These are phyloP conservation scores for Populus nigra DNA, from an alignment of 345 rosid species.

Conservation along the genomic window DNA sequence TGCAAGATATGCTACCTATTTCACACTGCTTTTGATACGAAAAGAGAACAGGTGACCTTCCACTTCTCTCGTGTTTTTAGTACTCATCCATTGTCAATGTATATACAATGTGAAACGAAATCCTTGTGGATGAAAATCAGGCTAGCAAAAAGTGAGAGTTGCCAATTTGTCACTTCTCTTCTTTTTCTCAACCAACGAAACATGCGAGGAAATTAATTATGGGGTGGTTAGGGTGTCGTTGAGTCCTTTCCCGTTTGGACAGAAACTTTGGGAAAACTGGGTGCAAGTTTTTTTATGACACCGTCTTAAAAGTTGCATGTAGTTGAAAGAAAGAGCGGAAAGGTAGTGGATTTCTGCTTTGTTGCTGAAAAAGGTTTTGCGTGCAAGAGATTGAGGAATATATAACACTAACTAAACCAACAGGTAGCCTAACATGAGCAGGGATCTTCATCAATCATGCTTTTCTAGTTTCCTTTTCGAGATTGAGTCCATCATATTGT, in stretches of 20 bases:
- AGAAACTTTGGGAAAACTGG: neutral
- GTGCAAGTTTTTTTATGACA: neutral
- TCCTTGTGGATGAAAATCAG: neutral
- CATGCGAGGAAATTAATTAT: neutral
- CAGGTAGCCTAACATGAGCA: too few relatives aligned
- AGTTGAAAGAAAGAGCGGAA: neutral
- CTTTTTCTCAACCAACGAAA: neutral
- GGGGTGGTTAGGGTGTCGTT: neutral
- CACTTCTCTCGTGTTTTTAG: neutral
- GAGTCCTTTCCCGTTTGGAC: neutral
- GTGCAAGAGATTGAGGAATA: neutral
- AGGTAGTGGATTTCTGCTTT: neutral
- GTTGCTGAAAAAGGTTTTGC: neutral
- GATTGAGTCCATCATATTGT: too few relatives aligned
- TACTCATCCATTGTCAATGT: neutral
- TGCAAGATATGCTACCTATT: too few relatives aligned
- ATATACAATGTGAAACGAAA: conserved; percentile 1
- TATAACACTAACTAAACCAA: neutral
- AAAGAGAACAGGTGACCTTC: neutral
- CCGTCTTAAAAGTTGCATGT: neutral
- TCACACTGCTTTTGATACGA: too few relatives aligned
- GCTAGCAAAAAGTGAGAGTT: neutral
- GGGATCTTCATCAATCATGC: too few relatives aligned
- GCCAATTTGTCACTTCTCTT: neutral
- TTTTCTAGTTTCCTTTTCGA: too few relatives aligned